Evolutionary conservation across 805 yeast genomes (phyloP).

Genomic region (Lachancea sp.): DNA sequence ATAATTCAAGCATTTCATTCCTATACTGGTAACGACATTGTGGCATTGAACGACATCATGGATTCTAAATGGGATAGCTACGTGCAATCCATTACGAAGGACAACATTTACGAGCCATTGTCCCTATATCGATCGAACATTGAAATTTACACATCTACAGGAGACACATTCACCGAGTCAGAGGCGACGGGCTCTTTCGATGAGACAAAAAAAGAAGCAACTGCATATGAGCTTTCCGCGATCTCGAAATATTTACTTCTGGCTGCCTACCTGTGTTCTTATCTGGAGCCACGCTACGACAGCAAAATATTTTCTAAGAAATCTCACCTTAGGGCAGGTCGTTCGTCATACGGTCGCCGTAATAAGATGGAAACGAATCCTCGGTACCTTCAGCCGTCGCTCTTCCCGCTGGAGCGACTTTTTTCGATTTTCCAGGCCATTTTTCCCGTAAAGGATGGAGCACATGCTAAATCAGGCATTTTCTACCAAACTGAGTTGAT

Average conservation of each 20-base stretch:
- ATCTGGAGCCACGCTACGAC: constrained; percentile 63
- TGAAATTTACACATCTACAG: constrained; percentile 28
- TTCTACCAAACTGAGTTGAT: constrained; percentile 13
- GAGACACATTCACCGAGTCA: constrained; percentile 27
- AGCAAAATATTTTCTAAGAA: constrained; percentile 58
- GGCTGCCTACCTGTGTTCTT: constrained; percentile 81
- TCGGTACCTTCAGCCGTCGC: constrained; percentile 60
- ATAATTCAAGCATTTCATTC: constrained; percentile 29
- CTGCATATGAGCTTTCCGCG: constrained; percentile 44
- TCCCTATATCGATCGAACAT: constrained; percentile 29
- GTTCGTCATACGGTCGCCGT: constrained; percentile 36
- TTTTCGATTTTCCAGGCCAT: constrained; percentile 75
- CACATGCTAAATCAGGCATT: constrained; percentile 27
- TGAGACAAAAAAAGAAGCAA: constrained; percentile 6
- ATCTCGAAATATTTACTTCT: constrained; percentile 66
- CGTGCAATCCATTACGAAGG: constrained; percentile 14
- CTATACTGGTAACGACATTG: constrained; percentile 30
- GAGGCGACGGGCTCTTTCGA: constrained; percentile 10
- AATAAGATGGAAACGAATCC: constrained; percentile 48
- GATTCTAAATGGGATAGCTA: constrained; percentile 29
- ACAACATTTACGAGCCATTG: constrained; percentile 21
- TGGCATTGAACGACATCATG: constrained; percentile 24
- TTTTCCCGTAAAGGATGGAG: constrained; percentile 38
- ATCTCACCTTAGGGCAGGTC: constrained; percentile 39
- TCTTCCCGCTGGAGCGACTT: constrained; percentile 72